phyloP scores from a whole-genome alignment of 441 rosid species.

The Capsella rubella region DNA sequence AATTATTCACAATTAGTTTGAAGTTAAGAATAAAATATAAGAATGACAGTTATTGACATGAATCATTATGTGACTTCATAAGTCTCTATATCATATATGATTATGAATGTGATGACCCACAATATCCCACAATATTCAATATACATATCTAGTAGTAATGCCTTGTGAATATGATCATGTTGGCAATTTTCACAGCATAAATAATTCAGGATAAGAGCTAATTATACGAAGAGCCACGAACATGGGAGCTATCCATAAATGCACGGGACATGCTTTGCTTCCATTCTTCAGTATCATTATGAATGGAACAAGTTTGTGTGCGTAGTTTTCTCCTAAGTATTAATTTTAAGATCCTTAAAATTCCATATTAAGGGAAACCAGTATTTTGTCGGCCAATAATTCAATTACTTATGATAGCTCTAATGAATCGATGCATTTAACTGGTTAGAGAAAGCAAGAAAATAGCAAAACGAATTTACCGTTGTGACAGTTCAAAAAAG shows the following conservation, averaged over 20 bases:
- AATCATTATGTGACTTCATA: constrained; percentile 14
- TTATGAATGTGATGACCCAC: constrained; percentile 32
- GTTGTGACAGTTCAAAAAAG: constrained; percentile 30
- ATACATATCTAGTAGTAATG: constrained; percentile 2
- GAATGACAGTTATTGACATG: constrained; percentile 5
- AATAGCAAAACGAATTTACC: constrained; percentile 27
- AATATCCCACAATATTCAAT: constrained; percentile 18
- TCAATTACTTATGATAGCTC: constrained; percentile 22
- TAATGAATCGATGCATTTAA: constrained; percentile 20
- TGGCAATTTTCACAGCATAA: constrained; percentile 30
- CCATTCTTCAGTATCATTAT: constrained; percentile 40
- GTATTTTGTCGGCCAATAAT: constrained; percentile 41
- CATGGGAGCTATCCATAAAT: constrained; percentile 40
- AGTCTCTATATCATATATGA: background rate
- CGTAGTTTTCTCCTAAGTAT: constrained; percentile 12
- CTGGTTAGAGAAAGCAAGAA: constrained; percentile 19
- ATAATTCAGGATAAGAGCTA: constrained; percentile 28
- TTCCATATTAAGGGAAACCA: constrained; percentile 27
- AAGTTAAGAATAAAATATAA: background rate
- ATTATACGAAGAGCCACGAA: constrained; percentile 35
- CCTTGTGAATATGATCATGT: constrained; percentile 35
- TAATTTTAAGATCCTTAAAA: constrained; percentile 29
- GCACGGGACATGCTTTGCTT: constrained; percentile 41
- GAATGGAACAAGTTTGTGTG: constrained; percentile 36
- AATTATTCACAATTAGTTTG: background rate